A percentile compares a stretch with the other conserved stretches of the same genome.
phyloP scores from a whole-genome alignment of 331 rosid genomes.

The Rhamnella rubrinervis region DNA sequence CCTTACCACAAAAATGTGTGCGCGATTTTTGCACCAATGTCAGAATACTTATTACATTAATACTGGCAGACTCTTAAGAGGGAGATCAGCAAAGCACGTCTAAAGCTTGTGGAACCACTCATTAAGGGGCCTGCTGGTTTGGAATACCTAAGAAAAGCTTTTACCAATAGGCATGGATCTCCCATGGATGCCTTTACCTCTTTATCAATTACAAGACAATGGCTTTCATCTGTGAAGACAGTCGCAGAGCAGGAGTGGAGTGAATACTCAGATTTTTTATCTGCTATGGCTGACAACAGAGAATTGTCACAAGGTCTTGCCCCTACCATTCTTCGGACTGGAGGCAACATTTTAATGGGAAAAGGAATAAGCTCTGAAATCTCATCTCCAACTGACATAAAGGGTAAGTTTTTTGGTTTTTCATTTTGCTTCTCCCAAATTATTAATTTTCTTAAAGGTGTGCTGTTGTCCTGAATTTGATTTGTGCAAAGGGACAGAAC shows the following conservation, averaged over 20 bases:
- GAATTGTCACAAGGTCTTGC: slow-evolving; percentile 50
- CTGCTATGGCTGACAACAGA: slow-evolving; percentile 28
- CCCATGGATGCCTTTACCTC: slow-evolving; percentile 56
- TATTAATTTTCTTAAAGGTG: not conserved
- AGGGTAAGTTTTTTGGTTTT: slow-evolving; percentile 37
- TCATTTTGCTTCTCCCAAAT: not conserved
- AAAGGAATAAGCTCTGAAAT: slow-evolving; percentile 33
- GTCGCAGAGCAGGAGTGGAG: slow-evolving; percentile 79
- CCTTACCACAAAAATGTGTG: not conserved
- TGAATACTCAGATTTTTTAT: slow-evolving; percentile 43
- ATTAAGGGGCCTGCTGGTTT: slow-evolving; percentile 83
- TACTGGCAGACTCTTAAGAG: slow-evolving; percentile 67
- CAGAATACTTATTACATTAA: slow-evolving; percentile 19
- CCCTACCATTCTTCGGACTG: slow-evolving; percentile 74
- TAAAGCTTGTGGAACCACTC: slow-evolving; percentile 74
- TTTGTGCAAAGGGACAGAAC: slow-evolving; percentile 40
- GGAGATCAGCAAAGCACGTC: slow-evolving; percentile 88
- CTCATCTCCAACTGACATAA: slow-evolving; percentile 31
- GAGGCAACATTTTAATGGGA: slow-evolving; percentile 55
- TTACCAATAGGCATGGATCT: slow-evolving; percentile 63
- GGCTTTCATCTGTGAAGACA: slow-evolving; percentile 65
- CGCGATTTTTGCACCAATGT: not conserved
- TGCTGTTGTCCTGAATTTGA: not conserved
- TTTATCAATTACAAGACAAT: slow-evolving; percentile 57
- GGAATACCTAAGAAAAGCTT: slow-evolving; percentile 80